Percentiles rank a stretch among this genome's conserved stretches.
phyloP scores from a whole-genome alignment of 2,329 filamentous ascomycete species.

The Trichoderma afroharzianum region DNA sequence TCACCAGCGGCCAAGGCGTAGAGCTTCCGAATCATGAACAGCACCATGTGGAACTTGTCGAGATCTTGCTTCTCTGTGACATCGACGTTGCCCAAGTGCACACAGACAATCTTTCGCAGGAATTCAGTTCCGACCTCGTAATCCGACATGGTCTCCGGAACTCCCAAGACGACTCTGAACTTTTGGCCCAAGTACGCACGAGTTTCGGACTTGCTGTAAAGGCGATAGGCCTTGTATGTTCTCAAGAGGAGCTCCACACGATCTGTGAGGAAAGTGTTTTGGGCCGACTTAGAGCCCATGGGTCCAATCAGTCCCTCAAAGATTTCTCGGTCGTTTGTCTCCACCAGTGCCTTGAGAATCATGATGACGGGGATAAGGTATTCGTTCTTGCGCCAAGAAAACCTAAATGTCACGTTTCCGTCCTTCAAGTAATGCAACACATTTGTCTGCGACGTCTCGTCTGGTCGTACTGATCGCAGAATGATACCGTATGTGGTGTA shows the following conservation, averaged over 20 bases:
- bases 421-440: conserved; percentile 94
- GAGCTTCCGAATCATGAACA: conserved; percentile 95
- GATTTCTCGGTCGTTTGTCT: conserved; percentile 95
- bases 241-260: conserved; percentile 87
- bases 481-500: conserved; percentile 92
- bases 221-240: conserved; percentile 85
- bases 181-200: conserved; percentile 84
- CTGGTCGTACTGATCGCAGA: conserved; percentile 87
- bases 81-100: conserved; percentile 82
- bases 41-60: conserved; percentile 89
- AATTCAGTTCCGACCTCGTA: conserved; percentile 91
- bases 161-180: conserved; percentile 82
- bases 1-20: conserved; percentile 91
- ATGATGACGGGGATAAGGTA: conserved; percentile 96
- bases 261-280: conserved; percentile 92
- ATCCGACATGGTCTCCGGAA: conserved; percentile 79
- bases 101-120: conserved; percentile 81
- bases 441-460: conserved; percentile 97
- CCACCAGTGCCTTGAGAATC: conserved; percentile 89
- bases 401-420: conserved; percentile 93
- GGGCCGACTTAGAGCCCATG: conserved; percentile 68
- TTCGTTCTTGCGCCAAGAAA: conserved; percentile 97
- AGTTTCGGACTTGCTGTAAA: conserved; percentile 79
- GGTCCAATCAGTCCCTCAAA: conserved; percentile 88
- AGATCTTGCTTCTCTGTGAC: conserved; percentile 80